Evolutionary conservation across 2,329 filamentous ascomycete genomes (phyloP).

Genomic region (Xylaria sp.): DNA sequence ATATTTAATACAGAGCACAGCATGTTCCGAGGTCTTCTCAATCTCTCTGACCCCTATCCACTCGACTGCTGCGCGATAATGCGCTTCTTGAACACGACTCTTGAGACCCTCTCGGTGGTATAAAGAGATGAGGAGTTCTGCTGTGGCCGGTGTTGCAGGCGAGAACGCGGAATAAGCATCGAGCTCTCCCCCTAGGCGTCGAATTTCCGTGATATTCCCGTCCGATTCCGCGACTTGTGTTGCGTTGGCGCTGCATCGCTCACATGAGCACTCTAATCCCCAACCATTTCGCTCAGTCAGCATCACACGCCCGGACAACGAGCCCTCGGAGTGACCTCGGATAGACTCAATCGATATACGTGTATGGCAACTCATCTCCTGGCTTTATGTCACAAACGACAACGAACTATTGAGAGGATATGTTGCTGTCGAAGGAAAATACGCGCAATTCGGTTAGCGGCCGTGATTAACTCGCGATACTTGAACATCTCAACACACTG

Average conservation of each 20-base stretch:
- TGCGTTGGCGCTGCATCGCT: constrained; percentile 15
- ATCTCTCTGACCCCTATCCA: constrained; percentile 53
- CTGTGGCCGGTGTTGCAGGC: constrained; percentile 42
- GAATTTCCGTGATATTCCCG: constrained; percentile 39
- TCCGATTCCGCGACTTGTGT: constrained; percentile 8
- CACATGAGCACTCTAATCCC: constrained; percentile 18
- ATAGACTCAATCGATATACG: constrained; percentile 52
- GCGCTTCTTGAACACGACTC: neutral
- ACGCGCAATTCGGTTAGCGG: constrained; percentile 55
- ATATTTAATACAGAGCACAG: constrained; percentile 45
- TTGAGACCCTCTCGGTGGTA: constrained; percentile 52
- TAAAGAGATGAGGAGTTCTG: constrained; percentile 52
- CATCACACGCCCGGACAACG: neutral
- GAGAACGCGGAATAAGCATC: constrained; percentile 51
- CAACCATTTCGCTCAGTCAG: constrained; percentile 42
- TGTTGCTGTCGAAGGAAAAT: constrained; percentile 52
- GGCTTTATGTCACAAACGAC: constrained; percentile 53
- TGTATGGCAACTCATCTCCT: constrained; percentile 56
- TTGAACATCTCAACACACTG: constrained; percentile 26
- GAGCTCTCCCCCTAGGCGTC: constrained; percentile 41
- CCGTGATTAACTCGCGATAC: constrained; percentile 56
- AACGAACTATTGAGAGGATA: constrained; percentile 52
- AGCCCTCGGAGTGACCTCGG: too few relatives aligned
- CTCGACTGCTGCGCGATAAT: constrained; percentile 52
- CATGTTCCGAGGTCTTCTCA: constrained; percentile 48